Percentiles rank a stretch among this genome's conserved stretches.
These are phyloP conservation scores for Pichia membranifaciens DNA, from an alignment of 805 yeast genomes.

Conservation along the genomic window DNA sequence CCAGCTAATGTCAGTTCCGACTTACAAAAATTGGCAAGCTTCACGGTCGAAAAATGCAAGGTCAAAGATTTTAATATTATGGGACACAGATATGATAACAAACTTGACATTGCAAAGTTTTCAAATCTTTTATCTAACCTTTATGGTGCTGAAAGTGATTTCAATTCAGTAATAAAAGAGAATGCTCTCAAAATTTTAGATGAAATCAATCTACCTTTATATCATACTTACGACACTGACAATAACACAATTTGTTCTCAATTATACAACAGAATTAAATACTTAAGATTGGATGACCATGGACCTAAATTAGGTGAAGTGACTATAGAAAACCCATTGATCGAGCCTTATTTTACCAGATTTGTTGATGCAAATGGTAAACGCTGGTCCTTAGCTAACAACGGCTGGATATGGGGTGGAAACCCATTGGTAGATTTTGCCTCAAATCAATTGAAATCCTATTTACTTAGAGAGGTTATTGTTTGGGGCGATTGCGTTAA, in stretches of 20 bases:
- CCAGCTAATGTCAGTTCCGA: conserved; percentile 38
- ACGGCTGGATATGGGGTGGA: conserved; percentile 99
- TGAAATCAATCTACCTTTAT: conserved; percentile 69
- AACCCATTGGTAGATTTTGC: conserved; percentile 94
- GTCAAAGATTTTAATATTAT: conserved; percentile 36
- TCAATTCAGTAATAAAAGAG: conserved; percentile 21
- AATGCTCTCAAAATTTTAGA: conserved; percentile 56
- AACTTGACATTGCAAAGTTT: conserved; percentile 44
- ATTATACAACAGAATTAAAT: conserved; percentile 69
- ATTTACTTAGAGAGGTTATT: conserved; percentile 85
- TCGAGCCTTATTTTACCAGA: conserved; percentile 85
- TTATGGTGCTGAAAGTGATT: conserved; percentile 26
- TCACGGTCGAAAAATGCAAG: conserved; percentile 38
- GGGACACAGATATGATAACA: conserved; percentile 46
- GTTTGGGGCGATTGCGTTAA: conserved; percentile 98
- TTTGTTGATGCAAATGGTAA: conserved; percentile 50
- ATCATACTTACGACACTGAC: conserved; percentile 73
- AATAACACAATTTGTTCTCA: conserved; percentile 58
- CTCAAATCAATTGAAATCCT: conserved; percentile 67
- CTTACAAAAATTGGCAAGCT: conserved; percentile 47
- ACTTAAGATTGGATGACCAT: conserved; percentile 65
- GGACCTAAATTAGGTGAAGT: conserved; percentile 80
- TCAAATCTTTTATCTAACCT: conserved; percentile 44
- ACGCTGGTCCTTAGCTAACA: conserved; percentile 75
- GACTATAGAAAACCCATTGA: conserved; percentile 51